Evolutionary conservation across 2,329 filamentous ascomycete species (phyloP).

Genomic region (Stylonectria norvegica): DNA sequence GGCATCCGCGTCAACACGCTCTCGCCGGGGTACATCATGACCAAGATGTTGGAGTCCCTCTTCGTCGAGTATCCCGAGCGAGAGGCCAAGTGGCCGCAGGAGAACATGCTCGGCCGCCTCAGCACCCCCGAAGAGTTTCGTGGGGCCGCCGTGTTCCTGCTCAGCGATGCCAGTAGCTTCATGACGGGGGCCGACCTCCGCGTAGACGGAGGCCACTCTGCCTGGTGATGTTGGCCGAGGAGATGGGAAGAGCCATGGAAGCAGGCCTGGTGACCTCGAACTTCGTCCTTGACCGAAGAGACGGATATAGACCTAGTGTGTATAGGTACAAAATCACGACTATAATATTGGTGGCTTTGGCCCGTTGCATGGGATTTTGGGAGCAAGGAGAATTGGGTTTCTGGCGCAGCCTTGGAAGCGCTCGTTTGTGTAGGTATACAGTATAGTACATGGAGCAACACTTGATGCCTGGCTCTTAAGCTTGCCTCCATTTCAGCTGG

Average conservation of each 20-base stretch:
- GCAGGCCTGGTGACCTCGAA: too few relatives aligned
- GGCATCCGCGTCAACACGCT: conserved; percentile 79
- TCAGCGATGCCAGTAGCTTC: conserved; percentile 67
- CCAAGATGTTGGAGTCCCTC: conserved; percentile 77
- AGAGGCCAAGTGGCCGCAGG: conserved; percentile 66
- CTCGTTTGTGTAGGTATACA: too few relatives aligned
- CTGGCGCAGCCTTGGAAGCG: conserved; percentile 11
- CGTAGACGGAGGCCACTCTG: conserved; percentile 67
- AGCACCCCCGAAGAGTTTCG: conserved; percentile 67
- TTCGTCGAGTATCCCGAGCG: conserved; percentile 73
- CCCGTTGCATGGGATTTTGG: conserved; percentile 15
- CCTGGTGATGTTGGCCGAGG: conserved; percentile 43
- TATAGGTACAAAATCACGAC: too few relatives aligned
- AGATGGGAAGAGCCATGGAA: not conserved
- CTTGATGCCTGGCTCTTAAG: conserved; percentile 2
- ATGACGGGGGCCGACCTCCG: conserved; percentile 72
- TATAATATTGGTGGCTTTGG: conserved; percentile 9
- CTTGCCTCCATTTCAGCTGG: conserved; percentile 13
- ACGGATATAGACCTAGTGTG: not conserved
- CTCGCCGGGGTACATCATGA: conserved; percentile 76
- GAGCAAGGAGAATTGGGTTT: conserved; percentile 15
- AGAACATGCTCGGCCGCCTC: conserved; percentile 78
- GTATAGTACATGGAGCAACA: conserved; percentile 6
- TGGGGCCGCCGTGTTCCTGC: conserved; percentile 69
- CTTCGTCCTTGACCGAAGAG: too few relatives aligned